These are phyloP conservation scores for Candida gigantensis DNA, from an alignment of 1,139 yeast genomes.

Conservation along the genomic window DNA sequence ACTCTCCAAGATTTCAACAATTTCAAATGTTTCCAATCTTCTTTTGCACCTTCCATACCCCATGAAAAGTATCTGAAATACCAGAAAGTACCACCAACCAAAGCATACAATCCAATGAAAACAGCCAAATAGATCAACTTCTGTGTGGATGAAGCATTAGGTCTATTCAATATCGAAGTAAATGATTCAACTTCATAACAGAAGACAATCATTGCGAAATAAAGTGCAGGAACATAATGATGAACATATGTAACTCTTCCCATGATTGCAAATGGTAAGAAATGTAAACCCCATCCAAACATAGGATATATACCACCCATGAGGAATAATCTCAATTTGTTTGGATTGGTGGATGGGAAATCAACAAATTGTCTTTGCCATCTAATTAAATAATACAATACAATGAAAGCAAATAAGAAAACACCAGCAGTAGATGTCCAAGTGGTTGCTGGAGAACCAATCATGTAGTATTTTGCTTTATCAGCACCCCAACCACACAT, in stretches of 20 bases:
- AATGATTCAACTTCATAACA: conserved; percentile 72
- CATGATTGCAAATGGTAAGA: conserved; percentile 87
- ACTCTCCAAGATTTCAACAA: conserved; percentile 75
- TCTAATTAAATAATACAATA: conserved; percentile 65
- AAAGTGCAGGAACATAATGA: conserved; percentile 94
- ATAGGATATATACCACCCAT: conserved; percentile 92
- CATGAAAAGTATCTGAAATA: conserved; percentile 76
- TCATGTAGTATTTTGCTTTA: conserved; percentile 76
- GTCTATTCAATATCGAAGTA: conserved; percentile 44
- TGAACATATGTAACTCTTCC: conserved; percentile 97
- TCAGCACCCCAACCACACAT: conserved; percentile 93
- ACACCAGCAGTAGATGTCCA: conserved; percentile 86
- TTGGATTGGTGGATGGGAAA: conserved; percentile 45
- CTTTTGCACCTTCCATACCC: conserved; percentile 86
- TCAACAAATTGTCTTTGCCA: conserved; percentile 92
- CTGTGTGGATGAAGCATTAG: conserved; percentile 23
- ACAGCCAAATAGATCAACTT: conserved; percentile 33
- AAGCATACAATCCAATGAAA: conserved; percentile 25
- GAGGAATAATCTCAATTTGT: conserved; percentile 36
- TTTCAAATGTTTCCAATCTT: conserved; percentile 68
- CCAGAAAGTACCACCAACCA: conserved; percentile 52
- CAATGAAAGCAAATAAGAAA: conserved; percentile 56
- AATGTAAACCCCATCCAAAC: conserved; percentile 95
- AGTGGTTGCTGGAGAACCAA: conserved; percentile 93
- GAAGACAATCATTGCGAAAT: conserved; percentile 86